phyloP scores from a whole-genome alignment of 2,329 filamentous ascomycete genomes.

The Ophiostoma tasmaniense region DNA sequence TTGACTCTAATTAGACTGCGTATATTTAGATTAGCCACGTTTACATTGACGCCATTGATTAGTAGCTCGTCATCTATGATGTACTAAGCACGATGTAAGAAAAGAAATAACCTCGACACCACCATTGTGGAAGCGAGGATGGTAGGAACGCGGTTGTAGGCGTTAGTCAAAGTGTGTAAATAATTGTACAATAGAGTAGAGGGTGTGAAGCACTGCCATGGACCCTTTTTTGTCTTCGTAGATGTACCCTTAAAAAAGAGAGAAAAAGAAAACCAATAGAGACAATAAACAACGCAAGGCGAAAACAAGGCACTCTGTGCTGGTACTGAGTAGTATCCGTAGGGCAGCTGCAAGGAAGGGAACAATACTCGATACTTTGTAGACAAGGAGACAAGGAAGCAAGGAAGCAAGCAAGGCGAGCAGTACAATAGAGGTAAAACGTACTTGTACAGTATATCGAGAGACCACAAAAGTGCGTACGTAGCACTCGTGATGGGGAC shows the following conservation, averaged over 20 bases:
- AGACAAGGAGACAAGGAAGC: too few species aligned
- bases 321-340: not conserved
- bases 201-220: not conserved
- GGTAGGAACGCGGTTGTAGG: not conserved
- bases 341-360: not conserved
- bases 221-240: not conserved
- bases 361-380: too few species aligned
- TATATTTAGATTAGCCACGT: not conserved
- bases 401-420: not conserved
- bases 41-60: not conserved
- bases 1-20: not conserved
- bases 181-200: not conserved
- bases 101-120: not conserved
- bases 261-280: not conserved
- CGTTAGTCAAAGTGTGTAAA: not conserved
- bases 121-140: not conserved
- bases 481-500: slow-evolving; percentile 1
- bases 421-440: not conserved
- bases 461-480: not conserved
- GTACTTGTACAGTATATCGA: not conserved
- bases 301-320: not conserved
- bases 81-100: not conserved
- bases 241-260: not conserved
- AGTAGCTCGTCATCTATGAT: not conserved
- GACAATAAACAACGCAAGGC: not conserved